These are phyloP conservation scores for Lantana camara DNA, from an alignment of 257 asterid species.

Conservation along the genomic window DNA sequence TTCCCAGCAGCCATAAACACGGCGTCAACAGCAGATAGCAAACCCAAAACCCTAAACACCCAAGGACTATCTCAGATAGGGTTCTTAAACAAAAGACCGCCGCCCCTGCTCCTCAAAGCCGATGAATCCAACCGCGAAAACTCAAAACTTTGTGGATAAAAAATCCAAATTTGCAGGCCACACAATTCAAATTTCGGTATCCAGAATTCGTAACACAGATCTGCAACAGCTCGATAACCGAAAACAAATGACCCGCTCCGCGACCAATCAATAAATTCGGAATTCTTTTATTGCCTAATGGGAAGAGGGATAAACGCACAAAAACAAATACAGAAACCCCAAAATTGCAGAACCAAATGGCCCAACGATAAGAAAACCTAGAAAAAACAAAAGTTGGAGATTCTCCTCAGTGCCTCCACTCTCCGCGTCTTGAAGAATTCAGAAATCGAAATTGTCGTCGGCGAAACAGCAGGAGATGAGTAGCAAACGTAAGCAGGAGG, in stretches of 20 bases:
- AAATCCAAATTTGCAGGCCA: background rate
- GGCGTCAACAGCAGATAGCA: slow-evolving; percentile 3
- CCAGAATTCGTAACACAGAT: slow-evolving; percentile 26
- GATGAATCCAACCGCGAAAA: slow-evolving; percentile 9
- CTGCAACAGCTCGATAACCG: slow-evolving; percentile 28
- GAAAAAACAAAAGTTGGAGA: background rate
- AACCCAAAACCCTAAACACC: slow-evolving; percentile 29
- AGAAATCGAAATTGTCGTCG: slow-evolving; percentile 26
- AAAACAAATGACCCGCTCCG: background rate
- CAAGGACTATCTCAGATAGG: slow-evolving; percentile 17
- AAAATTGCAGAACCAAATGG: slow-evolving; percentile 2
- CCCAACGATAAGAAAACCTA: slow-evolving; percentile 30
- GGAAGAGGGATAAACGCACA: background rate
- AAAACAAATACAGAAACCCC: background rate
- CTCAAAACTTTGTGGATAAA: background rate
- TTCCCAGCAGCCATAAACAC: slow-evolving; percentile 77
- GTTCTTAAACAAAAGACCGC: slow-evolving; percentile 21
- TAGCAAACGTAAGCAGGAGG: slow-evolving; percentile 26
- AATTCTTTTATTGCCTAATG: background rate
- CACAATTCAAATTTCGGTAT: background rate
- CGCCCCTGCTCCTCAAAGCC: slow-evolving; percentile 2
- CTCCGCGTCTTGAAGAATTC: slow-evolving; percentile 23
- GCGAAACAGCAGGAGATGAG: slow-evolving; percentile 9
- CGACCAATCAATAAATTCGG: background rate
- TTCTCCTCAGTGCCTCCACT: slow-evolving; percentile 17